phyloP scores from a whole-genome alignment of 208 protist genomes.

The Entamoeba moshkovskii region DNA sequence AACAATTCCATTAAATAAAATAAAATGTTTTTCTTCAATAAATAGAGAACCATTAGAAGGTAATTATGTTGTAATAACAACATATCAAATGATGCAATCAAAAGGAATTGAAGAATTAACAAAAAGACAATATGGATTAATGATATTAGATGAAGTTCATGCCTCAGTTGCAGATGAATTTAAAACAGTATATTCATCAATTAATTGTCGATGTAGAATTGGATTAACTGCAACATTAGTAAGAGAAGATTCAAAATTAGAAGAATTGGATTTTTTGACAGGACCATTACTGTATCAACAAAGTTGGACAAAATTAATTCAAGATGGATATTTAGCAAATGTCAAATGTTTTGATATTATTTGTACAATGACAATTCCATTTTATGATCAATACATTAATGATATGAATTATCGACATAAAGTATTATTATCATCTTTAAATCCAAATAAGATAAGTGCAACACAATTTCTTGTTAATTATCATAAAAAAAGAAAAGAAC shows the following conservation, averaged over 20 bases:
- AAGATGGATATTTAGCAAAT: conserved; percentile 77
- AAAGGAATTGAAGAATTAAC: conserved; percentile 36
- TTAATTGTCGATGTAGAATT: conserved; percentile 74
- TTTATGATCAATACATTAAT: conserved; percentile 57
- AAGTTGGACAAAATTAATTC: conserved; percentile 87
- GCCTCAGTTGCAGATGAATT: background rate
- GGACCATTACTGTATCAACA: conserved; percentile 95
- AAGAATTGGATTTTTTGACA: conserved; percentile 88
- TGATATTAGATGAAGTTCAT: conserved; percentile 92
- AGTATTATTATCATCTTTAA: conserved; percentile 44
- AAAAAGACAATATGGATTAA: conserved; percentile 71
- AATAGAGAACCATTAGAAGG: background rate
- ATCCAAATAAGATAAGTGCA: conserved; percentile 65
- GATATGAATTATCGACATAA: conserved; percentile 14
- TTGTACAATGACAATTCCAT: conserved; percentile 78
- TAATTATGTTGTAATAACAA: conserved; percentile 74
- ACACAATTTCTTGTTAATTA: conserved; percentile 8
- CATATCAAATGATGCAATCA: conserved; percentile 86
- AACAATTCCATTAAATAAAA: conserved; percentile 37
- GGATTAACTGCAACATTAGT: conserved; percentile 79
- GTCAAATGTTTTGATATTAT: conserved; percentile 90
- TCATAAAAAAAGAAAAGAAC: conserved; percentile 14
- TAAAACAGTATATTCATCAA: conserved; percentile 43
- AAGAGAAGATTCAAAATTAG: conserved; percentile 88
- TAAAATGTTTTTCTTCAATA: background rate